Evolutionary conservation across 2,329 filamentous ascomycete species (phyloP).

Genomic region (Pseudonectria buxi): DNA sequence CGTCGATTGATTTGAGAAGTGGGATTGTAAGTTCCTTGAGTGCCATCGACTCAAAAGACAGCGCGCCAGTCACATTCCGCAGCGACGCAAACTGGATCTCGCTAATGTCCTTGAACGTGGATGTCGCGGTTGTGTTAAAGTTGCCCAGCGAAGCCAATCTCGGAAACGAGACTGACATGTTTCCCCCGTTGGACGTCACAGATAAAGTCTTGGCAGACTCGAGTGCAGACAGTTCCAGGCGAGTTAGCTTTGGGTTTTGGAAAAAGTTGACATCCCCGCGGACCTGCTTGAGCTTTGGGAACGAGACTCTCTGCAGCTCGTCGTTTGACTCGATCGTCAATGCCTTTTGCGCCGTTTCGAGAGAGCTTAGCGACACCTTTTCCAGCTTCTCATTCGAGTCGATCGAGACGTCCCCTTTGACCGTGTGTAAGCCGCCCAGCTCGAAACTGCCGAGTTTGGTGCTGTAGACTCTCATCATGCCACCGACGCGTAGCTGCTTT

Average conservation of each 20-base stretch:
- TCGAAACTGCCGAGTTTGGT: constrained; percentile 13
- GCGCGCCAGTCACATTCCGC: constrained; percentile 15
- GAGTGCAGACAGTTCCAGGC: constrained; percentile 13
- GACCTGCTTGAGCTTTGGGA: constrained; percentile 18
- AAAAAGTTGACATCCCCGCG: constrained; percentile 20
- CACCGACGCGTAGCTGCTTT: constrained; percentile 10
- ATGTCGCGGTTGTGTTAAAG: constrained; percentile 18
- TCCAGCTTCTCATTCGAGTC: constrained; percentile 16
- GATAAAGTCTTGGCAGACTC: constrained; percentile 20
- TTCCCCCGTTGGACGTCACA: constrained; percentile 17
- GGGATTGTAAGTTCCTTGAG: constrained; percentile 18
- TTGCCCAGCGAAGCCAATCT: constrained; percentile 16
- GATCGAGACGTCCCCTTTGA: constrained; percentile 19
- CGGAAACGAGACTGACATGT: constrained; percentile 13
- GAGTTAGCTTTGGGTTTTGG: constrained; percentile 14
- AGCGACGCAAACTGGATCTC: constrained; percentile 19
- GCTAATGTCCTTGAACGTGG: constrained; percentile 12
- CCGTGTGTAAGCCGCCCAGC: constrained; percentile 16
- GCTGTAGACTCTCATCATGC: constrained; percentile 18
- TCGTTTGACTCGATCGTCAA: constrained; percentile 16
- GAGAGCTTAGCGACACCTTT: constrained; percentile 8
- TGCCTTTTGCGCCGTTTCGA: constrained; percentile 17
- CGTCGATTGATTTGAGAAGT: constrained; percentile 17
- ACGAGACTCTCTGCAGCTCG: constrained; percentile 12
- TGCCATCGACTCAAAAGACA: constrained; percentile 15